These are phyloP conservation scores for Phaeotremella fagi DNA, from an alignment of 768 basidiomycete species.

Conservation along the genomic window DNA sequence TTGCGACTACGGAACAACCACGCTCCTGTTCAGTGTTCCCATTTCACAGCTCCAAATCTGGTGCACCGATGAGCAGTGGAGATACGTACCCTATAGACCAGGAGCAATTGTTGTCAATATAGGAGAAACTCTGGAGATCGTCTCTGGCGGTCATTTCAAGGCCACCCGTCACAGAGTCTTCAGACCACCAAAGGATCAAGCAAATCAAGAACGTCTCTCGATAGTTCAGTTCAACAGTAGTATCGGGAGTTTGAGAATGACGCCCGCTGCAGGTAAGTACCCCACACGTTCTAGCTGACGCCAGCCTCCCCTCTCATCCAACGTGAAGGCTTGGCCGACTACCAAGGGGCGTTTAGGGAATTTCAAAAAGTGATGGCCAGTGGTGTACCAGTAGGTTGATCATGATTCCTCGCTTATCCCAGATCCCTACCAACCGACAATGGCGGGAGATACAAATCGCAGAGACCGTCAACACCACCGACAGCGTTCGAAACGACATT, in stretches of 20 bases:
- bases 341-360: slow-evolving; percentile 33
- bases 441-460: slow-evolving; percentile 34
- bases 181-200: slow-evolving; percentile 21
- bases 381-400: slow-evolving; percentile 20
- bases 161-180: slow-evolving; percentile 19
- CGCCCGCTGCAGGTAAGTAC: background rate
- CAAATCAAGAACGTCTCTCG: slow-evolving; percentile 1
- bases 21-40: slow-evolving; percentile 22
- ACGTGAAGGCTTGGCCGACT: slow-evolving; percentile 27
- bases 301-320: slow-evolving; percentile 26
- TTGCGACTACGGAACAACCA: slow-evolving; percentile 19
- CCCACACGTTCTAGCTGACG: background rate
- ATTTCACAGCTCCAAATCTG: slow-evolving; percentile 29
- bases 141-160: slow-evolving; percentile 28
- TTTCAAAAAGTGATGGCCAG: slow-evolving; percentile 23
- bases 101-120: slow-evolving; percentile 27
- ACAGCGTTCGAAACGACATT: background rate
- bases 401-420: background rate
- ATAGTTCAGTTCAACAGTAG: slow-evolving; percentile 10
- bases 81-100: slow-evolving; percentile 20
- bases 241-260: slow-evolving; percentile 5
- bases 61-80: slow-evolving; percentile 19
- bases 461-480: slow-evolving; percentile 5
- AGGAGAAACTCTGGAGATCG: slow-evolving; percentile 27
- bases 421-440: slow-evolving; percentile 28